Percentiles rank a stretch among this genome's conserved stretches.
Conservation (phyloP, 768 basidiomycete genomes). For the Leucogyrophana mollusca region DNA sequence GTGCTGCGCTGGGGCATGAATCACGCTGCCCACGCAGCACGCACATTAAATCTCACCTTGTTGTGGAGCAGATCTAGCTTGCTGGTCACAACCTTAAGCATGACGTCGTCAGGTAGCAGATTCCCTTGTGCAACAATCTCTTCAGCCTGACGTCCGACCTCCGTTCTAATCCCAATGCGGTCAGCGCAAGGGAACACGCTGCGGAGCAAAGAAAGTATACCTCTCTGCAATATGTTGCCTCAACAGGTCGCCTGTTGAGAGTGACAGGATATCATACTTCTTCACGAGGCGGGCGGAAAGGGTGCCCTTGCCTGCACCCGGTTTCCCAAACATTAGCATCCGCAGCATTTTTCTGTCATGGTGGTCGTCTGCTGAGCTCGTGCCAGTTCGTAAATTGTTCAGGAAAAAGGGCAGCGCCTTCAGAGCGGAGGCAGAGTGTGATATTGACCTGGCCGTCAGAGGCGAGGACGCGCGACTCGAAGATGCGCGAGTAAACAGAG, state of each 20-base stretch:
- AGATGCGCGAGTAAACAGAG: constrained; percentile 9
- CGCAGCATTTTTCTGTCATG: constrained; percentile 33
- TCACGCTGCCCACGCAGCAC: neutral
- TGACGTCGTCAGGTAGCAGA: constrained; percentile 75
- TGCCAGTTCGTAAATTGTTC: constrained; percentile 37
- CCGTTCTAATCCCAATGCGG: constrained; percentile 42
- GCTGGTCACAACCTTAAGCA: constrained; percentile 73
- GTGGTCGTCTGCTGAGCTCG: constrained; percentile 11
- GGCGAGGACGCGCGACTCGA: constrained; percentile 10
- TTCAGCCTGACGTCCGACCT: constrained; percentile 73
- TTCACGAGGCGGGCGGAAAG: constrained; percentile 70
- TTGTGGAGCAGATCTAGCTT: constrained; percentile 66
- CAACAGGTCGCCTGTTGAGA: constrained; percentile 85
- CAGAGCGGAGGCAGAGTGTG: constrained; percentile 28
- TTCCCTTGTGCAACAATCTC: constrained; percentile 77
- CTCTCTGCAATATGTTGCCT: constrained; percentile 77
- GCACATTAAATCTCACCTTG: constrained; percentile 44
- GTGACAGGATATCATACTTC: constrained; percentile 74
- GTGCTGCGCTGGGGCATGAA: constrained; percentile 44
- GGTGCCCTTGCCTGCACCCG: constrained; percentile 83
- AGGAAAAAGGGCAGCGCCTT: constrained; percentile 55
- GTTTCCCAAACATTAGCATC: constrained; percentile 60
- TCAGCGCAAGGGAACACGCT: neutral
- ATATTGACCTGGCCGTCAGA: constrained; percentile 19
- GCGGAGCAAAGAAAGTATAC: constrained; percentile 26